These are phyloP conservation scores for Lachancea lanzarotensis DNA, from an alignment of 805 yeast genomes.

Conservation along the genomic window DNA sequence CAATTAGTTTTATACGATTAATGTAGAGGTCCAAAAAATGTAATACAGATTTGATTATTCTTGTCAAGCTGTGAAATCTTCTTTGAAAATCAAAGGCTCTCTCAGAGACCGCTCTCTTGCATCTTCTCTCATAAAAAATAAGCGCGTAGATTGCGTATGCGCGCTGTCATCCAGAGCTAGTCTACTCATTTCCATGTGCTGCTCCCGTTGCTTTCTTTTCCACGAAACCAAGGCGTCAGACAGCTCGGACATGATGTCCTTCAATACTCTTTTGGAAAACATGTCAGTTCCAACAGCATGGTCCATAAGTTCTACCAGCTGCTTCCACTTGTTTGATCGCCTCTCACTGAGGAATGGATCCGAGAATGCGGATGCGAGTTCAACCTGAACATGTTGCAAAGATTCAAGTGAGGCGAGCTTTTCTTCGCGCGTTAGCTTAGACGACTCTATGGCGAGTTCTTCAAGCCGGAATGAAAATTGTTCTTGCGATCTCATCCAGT, in stretches of 20 bases:
- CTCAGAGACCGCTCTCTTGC: not conserved
- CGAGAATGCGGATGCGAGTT: not conserved
- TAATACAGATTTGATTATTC: not conserved
- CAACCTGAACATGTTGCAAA: not conserved
- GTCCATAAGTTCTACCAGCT: not conserved
- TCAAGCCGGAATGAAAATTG: constrained; percentile 1
- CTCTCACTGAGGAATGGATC: constrained; percentile 2
- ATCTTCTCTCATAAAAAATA: constrained; percentile 1
- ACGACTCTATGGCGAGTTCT: constrained; percentile 1
- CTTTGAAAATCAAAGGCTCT: not conserved
- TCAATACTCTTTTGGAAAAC: not conserved
- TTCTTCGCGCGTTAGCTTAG: not conserved
- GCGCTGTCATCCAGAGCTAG: not conserved
- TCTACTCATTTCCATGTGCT: not conserved
- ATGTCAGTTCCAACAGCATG: not conserved
- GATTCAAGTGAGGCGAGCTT: not conserved
- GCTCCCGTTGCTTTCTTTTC: not conserved
- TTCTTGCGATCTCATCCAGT: constrained; percentile 1
- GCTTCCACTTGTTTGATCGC: not conserved
- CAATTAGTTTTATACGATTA: not conserved
- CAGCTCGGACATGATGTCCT: not conserved
- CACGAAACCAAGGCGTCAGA: not conserved
- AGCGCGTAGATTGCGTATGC: not conserved
- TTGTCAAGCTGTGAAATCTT: not conserved
- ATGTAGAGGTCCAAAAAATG: too few relatives aligned